Conservation (phyloP, 345 rosid genomes). For the Rhizophora mangle region DNA sequence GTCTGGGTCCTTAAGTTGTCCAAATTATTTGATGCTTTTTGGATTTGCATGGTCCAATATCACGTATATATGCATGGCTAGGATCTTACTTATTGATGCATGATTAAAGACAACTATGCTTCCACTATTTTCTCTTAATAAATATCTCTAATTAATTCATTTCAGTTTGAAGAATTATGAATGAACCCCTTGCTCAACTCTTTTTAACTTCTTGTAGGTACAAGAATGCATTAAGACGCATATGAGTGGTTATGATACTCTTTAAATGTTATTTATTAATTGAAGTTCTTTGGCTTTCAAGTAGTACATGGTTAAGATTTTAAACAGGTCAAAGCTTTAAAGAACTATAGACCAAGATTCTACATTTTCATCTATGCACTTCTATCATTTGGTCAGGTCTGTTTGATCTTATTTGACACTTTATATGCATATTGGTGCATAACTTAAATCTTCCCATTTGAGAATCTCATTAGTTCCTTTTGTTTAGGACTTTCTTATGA, state of each 20-base stretch:
- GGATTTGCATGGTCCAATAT: not conserved
- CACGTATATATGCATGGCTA: not conserved
- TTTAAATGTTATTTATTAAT: slow-evolving; percentile 65
- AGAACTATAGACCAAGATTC: slow-evolving; percentile 56
- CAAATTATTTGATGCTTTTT: not conserved
- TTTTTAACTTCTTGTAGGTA: slow-evolving; percentile 48
- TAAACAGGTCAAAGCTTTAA: slow-evolving; percentile 82
- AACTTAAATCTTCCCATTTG: not conserved
- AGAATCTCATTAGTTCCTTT: not conserved
- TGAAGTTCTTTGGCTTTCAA: slow-evolving; percentile 80
- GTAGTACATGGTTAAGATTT: slow-evolving; percentile 93
- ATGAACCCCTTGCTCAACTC: not conserved
- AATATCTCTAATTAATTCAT: not conserved
- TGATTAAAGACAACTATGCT: not conserved
- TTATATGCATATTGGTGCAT: not conserved
- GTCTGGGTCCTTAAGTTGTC: not conserved
- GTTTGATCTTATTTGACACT: not conserved
- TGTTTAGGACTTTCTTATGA: not conserved
- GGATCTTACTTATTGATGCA: not conserved
- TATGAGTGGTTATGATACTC: slow-evolving; percentile 76
- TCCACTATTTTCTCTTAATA: not conserved
- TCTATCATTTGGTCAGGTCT: slow-evolving; percentile 91
- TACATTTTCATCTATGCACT: slow-evolving; percentile 69
- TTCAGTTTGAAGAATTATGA: too few species aligned
- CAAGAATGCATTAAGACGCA: slow-evolving; percentile 87